Base-by-base conservation (phyloP, 176 grass and related monocot genomes). In the Puccinellia tenuiflora region DNA sequence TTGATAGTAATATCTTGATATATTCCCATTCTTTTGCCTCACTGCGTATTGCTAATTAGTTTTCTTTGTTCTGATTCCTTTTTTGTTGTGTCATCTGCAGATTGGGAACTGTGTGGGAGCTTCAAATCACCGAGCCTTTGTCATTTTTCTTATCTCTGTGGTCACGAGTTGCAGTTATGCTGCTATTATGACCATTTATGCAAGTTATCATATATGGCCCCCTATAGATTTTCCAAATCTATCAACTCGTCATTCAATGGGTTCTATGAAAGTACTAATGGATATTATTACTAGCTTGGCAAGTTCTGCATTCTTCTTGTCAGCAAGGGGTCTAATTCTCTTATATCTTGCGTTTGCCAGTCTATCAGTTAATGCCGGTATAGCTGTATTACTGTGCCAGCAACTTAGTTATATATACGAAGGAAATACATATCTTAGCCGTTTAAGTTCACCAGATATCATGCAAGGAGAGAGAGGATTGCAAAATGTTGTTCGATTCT, bases 91-190 rank as follows among this genome's bases (percentile, higher is more conserved):
- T 88, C 68, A 42, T 81, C 42, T 94, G 75, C 88, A 98, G 96
- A 96, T 98, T 81, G 89, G 96, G 20, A 98, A 98, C 61, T 98
- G 96, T 84, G 91, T 98, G 25, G 96, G 96, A 68, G 79, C 91
- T 30, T 86, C 89, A 87, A 98, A 98, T 74, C 93, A 99, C 51
- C 80, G 68, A 24, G 79, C 78, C 73, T 99, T 99, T 79, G 87
- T 99, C 51, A 79, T 89, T 79, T 99, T 99, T 77, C 96, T 98
- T 62, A 84, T 98, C 3, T 89, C 87, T 53, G 90, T 95, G 83
- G 85, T 98, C 64, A 57, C 93, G 35, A 93, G 96, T 83, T 98
- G 96, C 65, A 87, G 75, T 31, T 98, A 98, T 54, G 80, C 87
- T 71, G 82, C 88, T 63, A 25, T 60, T 51, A 96, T 93, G 91